phyloP scores from a whole-genome alignment of 108 stramenopile genomes.

The Seminavis robusta region DNA sequence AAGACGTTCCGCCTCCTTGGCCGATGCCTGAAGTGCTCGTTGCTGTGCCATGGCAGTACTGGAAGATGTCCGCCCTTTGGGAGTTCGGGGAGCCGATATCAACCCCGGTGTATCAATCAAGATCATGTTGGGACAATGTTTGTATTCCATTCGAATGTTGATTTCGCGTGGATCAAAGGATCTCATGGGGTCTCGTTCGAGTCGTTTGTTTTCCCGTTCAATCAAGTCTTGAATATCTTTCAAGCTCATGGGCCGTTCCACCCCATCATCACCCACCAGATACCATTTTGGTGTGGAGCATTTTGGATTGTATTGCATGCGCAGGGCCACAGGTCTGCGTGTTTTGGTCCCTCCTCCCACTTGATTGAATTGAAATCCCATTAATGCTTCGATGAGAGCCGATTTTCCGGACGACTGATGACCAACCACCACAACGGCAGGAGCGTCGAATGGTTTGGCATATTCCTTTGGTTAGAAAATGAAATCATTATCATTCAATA shows the following conservation, averaged over 20 bases:
- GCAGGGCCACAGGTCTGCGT: constrained; percentile 84
- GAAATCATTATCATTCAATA: too few relatives aligned
- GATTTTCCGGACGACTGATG: constrained; percentile 93
- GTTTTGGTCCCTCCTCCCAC: constrained; percentile 95
- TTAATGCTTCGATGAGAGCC: constrained; percentile 91
- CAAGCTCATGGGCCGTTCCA: constrained; percentile 55
- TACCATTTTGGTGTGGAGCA: constrained; percentile 79
- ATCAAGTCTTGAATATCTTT: constrained; percentile 84
- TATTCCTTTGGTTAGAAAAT: constrained; percentile 64
- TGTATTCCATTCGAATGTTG: constrained; percentile 93
- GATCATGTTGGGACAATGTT: constrained; percentile 94
- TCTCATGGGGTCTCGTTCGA: constrained; percentile 84
- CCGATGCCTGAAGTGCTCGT: constrained; percentile 67
- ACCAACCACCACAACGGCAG: constrained; percentile 91
- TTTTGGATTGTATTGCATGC: constrained; percentile 94
- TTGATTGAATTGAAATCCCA: constrained; percentile 97
- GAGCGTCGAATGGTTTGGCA: constrained; percentile 93
- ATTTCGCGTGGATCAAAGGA: constrained; percentile 90
- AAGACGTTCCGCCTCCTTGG: constrained; percentile 84
- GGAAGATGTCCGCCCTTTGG: constrained; percentile 33
- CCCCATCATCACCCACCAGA: constrained; percentile 66
- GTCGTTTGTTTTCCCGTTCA: constrained; percentile 82
- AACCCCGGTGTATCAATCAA: constrained; percentile 93
- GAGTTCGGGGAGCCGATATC: constrained; percentile 69
- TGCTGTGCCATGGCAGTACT: constrained; percentile 61